A percentile compares a stretch with the other conserved stretches of the same genome.
Evolutionary conservation across 2,329 filamentous ascomycete genomes (phyloP).

Genomic region (Fusarium penzigii): DNA sequence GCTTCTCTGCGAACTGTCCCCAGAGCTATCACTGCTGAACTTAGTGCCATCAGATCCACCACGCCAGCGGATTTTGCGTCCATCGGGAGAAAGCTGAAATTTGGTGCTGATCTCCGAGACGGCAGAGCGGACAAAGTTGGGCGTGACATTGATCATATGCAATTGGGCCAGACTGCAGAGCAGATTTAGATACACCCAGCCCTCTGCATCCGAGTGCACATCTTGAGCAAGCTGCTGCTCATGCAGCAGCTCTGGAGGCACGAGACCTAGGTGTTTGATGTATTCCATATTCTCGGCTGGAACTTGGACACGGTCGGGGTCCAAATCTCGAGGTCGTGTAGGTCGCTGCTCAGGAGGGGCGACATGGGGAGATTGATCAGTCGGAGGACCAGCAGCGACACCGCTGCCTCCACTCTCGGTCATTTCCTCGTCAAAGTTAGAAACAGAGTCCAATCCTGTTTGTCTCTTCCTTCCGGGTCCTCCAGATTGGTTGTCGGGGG

Average conservation of each 20-base stretch:
- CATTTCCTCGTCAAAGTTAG: slow-evolving; percentile 51
- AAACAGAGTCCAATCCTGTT: slow-evolving; percentile 45
- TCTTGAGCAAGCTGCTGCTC: slow-evolving; percentile 42
- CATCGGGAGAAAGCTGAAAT: slow-evolving; percentile 76
- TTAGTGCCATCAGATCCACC: slow-evolving; percentile 66
- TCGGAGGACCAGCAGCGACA: slow-evolving; percentile 32
- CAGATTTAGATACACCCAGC: slow-evolving; percentile 82
- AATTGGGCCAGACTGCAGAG: slow-evolving; percentile 81
- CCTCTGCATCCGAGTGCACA: slow-evolving; percentile 64
- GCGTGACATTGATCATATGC: slow-evolving; percentile 81
- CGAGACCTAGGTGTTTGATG: slow-evolving; percentile 71
- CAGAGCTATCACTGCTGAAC: slow-evolving; percentile 64
- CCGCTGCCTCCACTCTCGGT: slow-evolving; percentile 44
- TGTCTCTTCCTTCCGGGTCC: slow-evolving; percentile 40
- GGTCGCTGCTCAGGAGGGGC: slow-evolving; percentile 69
- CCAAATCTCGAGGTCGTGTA: slow-evolving; percentile 74
- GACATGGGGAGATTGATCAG: slow-evolving; percentile 43
- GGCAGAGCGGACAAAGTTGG: slow-evolving; percentile 73
- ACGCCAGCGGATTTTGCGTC: slow-evolving; percentile 78
- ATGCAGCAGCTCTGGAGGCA: slow-evolving; percentile 56
- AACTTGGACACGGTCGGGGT: slow-evolving; percentile 74
- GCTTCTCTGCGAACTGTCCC: slow-evolving; percentile 47
- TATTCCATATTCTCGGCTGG: slow-evolving; percentile 79
- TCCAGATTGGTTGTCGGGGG: slow-evolving; percentile 30
- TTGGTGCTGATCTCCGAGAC: slow-evolving; percentile 70